Conservation (phyloP, 2,329 filamentous ascomycete species). For the Aspergillus fructus region DNA sequence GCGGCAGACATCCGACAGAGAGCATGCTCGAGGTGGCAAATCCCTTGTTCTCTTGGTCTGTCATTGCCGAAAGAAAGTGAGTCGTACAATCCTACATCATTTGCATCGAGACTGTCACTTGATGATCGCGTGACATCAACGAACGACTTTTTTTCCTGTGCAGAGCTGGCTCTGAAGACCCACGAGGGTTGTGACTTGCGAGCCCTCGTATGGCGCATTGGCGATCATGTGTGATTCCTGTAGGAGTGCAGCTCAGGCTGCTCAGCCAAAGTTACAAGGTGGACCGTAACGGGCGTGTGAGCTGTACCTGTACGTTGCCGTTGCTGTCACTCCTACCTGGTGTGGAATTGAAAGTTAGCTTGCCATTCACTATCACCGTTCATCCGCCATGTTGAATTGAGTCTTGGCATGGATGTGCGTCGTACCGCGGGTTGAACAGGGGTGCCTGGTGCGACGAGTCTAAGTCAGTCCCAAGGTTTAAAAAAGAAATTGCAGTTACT, state of each 20-base stretch:
- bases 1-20: not conserved
- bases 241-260: not conserved
- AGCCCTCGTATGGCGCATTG: not conserved
- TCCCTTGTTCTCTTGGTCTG: not conserved
- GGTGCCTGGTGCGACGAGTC: not conserved
- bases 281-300: not conserved
- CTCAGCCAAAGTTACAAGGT: not conserved
- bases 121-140: constrained; percentile 2
- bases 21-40: not conserved
- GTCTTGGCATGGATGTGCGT: not conserved
- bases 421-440: not conserved
- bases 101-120: not conserved
- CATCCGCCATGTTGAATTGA: not conserved
- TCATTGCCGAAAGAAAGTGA: not conserved
- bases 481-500: not conserved
- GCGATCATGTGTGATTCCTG: not conserved
- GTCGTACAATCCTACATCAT: not conserved
- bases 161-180: not conserved
- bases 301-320: constrained; percentile 2
- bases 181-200: not conserved
- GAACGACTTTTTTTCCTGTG: not conserved
- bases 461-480: not conserved
- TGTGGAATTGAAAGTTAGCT: not conserved
- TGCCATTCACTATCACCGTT: not conserved
- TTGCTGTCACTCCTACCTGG: not conserved